Percentiles rank a stretch among this genome's conserved stretches.
Evolutionary conservation across 805 yeast genomes (phyloP).

Genomic region (Yamadazyma kitorensis): DNA sequence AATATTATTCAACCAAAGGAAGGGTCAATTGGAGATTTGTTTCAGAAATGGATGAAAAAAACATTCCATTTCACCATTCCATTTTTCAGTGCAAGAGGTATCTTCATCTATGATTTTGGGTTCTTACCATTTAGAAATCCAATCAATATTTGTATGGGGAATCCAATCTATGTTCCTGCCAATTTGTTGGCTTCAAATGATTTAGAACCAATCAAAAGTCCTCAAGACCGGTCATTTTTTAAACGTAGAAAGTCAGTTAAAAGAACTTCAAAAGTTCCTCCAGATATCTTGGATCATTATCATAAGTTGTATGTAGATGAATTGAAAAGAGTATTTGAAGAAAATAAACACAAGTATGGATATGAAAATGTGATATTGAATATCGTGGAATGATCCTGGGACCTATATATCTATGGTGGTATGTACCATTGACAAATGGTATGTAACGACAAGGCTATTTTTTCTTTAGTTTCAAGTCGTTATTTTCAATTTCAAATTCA

Average conservation of each 20-base stretch:
- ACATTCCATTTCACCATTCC: slow-evolving; percentile 84
- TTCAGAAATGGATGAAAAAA: slow-evolving; percentile 73
- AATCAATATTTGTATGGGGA: slow-evolving; percentile 72
- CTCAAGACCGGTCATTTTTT: slow-evolving; percentile 5
- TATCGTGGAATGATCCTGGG: slow-evolving; percentile 34
- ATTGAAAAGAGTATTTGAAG: slow-evolving; percentile 60
- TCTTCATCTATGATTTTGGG: slow-evolving; percentile 91
- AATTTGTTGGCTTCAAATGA: slow-evolving; percentile 20
- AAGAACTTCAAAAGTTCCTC: slow-evolving; percentile 34
- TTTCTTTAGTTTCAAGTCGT: slow-evolving; percentile 6
- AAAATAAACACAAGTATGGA: slow-evolving; percentile 56
- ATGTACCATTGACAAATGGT: neutral
- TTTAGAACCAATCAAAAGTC: slow-evolving; percentile 4
- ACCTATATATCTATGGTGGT: neutral
- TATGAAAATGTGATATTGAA: slow-evolving; percentile 47
- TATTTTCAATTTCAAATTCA: slow-evolving; percentile 12
- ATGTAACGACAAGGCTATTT: too few relatives aligned
- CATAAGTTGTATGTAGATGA: slow-evolving; percentile 70
- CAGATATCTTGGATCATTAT: slow-evolving; percentile 55
- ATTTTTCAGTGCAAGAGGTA: slow-evolving; percentile 85
- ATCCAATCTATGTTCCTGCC: slow-evolving; percentile 58
- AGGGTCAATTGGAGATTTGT: slow-evolving; percentile 44
- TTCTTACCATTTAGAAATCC: slow-evolving; percentile 81
- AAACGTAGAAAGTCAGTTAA: slow-evolving; percentile 14
- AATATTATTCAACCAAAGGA: slow-evolving; percentile 40